These are phyloP conservation scores for Heterobasidion occidentale DNA, from an alignment of 1,284 basidiomycete species.

Conservation along the genomic window DNA sequence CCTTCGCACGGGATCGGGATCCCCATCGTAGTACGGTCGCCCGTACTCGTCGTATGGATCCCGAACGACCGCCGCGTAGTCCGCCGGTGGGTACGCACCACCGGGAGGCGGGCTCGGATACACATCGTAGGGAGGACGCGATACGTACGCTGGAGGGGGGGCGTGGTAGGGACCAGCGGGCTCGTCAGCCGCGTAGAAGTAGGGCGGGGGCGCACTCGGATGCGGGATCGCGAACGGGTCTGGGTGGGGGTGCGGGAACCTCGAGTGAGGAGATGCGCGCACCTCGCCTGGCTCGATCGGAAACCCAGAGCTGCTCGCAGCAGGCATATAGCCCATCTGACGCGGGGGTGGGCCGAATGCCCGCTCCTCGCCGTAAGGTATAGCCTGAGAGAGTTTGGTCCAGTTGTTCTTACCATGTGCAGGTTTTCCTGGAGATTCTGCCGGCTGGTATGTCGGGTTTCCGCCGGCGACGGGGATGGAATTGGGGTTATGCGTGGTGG, in stretches of 20 bases:
- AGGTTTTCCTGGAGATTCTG: neutral
- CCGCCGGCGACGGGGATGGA: neutral
- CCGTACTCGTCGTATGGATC: neutral
- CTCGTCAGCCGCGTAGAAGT: neutral
- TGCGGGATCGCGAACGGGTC: neutral
- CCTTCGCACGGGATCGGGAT: neutral
- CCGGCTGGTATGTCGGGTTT: neutral
- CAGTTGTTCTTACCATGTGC: neutral
- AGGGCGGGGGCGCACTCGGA: neutral
- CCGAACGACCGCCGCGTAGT: neutral
- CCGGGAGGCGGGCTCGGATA: neutral
- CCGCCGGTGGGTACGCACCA: neutral
- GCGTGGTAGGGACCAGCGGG: neutral
- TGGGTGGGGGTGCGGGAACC: neutral
- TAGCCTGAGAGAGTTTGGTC: neutral
- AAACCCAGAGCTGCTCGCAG: neutral
- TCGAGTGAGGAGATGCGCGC: neutral
- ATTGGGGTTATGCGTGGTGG: neutral
- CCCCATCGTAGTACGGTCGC: neutral
- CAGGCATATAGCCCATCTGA: neutral
- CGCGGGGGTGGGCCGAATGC: neutral
- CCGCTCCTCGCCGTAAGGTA: neutral
- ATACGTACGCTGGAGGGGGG: neutral
- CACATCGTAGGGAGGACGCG: neutral
- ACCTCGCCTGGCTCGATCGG: neutral